Evolutionary conservation across 2,329 filamentous ascomycete species (phyloP).

Genomic region (Fusarium fracticaudum): DNA sequence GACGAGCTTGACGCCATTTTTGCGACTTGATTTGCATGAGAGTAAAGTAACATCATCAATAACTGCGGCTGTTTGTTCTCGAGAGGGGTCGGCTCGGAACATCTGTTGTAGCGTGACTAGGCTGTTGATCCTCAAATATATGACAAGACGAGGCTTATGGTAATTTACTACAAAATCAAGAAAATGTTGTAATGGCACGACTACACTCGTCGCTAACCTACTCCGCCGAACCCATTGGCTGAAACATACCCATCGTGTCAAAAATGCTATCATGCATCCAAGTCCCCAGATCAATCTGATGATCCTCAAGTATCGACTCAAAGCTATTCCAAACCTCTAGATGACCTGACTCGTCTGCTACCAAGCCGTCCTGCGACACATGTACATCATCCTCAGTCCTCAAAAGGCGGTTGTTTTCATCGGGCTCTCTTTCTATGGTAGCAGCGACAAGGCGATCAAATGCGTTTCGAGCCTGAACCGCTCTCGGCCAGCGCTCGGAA

Average conservation of each 20-base stretch:
- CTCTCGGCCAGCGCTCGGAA: background rate
- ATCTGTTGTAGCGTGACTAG: accelerated
- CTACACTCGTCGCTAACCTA: background rate
- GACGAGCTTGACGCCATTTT: no score
- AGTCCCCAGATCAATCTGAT: background rate
- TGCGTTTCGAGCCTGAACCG: background rate
- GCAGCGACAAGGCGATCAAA: background rate
- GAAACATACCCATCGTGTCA: background rate
- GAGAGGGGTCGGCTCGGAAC: no score
- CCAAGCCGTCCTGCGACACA: background rate
- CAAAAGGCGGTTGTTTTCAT: background rate
- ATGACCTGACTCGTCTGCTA: accelerated
- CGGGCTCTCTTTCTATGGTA: background rate
- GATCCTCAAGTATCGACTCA: background rate
- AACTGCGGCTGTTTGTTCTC: no score
- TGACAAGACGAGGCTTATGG: background rate
- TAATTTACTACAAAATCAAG: background rate
- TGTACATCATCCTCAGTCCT: background rate
- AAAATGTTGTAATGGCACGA: no score
- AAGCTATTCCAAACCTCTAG: background rate
- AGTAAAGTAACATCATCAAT: accelerated
- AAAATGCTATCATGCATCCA: constrained; percentile 3
- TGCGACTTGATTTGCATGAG: no score
- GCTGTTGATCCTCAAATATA: no score
- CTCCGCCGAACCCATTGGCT: background rate